Evolutionary conservation across 441 rosid genomes (phyloP), one percentile per base, ranked within the genome.

Genomic region (Manihot esculenta): DNA sequence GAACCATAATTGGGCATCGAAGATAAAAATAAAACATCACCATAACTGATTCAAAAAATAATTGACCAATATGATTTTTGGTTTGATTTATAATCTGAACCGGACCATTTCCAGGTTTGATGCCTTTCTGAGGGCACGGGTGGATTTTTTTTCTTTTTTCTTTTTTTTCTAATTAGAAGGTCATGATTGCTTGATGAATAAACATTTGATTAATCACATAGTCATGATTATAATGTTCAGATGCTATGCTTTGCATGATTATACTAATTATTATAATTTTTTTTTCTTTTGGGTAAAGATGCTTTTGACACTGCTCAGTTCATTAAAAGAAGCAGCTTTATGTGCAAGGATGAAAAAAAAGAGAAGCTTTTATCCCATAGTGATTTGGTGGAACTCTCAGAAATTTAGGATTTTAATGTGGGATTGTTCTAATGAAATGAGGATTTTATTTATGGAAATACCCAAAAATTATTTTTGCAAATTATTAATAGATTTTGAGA

Each of bases 121-220:
- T 66, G 70, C 33, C 33, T 53, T 66, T 51, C 2, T 11, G 18
- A 50, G 18, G 27, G 38, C 30, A 51, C 5, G 7, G 44, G 33
- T 14, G n/a, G 12, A 44, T 33, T 4, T 33, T 33, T 33, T 14
- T 51, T 18, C 10, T 41, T 60, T 0, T 4, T 66, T 20, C 48
- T 15, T n/a, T 42, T 15, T 26, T 14, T 18, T 50, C 10, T 27
- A 18, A 21, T 20, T 38, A 51, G 41, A 64, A 57, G 33, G 58
- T 49, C 61, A 41, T 57, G 67, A 75, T 64, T 64, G 70, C 61
- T 57, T 69, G 51, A 74, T 53, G 53, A n/a, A 48, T 69, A 15
- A 20, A 54, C 10, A 45, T 30, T 53, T 57, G 61, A 41, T 62
- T 20, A 42, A 13, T 44, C 45, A 18, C 51, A 21, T 42, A 13